Evolutionary conservation across 805 yeast species (phyloP).

Genomic region (Dipodascus albidus): DNA sequence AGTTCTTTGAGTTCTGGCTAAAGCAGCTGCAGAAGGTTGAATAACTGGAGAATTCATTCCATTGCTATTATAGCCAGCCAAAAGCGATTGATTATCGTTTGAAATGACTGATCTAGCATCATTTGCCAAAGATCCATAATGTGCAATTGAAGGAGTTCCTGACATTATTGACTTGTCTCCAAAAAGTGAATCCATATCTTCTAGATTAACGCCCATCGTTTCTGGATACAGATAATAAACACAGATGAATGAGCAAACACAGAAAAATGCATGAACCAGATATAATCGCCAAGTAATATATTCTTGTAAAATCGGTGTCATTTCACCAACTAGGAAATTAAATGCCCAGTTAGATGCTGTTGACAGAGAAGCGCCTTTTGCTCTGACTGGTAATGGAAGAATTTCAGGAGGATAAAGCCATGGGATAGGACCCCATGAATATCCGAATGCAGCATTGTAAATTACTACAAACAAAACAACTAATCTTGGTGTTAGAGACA

Average conservation of each 20-base stretch:
- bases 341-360: conserved; percentile 92
- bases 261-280: conserved; percentile 68
- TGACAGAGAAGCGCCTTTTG: conserved; percentile 82
- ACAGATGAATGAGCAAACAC: conserved; percentile 59
- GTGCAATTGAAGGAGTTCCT: conserved; percentile 10
- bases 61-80: conserved; percentile 7
- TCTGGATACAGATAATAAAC: conserved; percentile 76
- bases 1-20: conserved; percentile 13
- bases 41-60: conserved; percentile 9
- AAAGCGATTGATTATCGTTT: conserved; percentile 7
- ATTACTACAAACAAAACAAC: conserved; percentile 71
- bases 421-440: conserved; percentile 91
- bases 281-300: conserved; percentile 69
- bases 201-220: conserved; percentile 78
- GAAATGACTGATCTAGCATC: conserved; percentile 15
- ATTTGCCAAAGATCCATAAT: conserved; percentile 14
- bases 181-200: conserved; percentile 85
- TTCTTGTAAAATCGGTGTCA: conserved; percentile 79
- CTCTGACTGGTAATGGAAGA: conserved; percentile 71
- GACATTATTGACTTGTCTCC: conserved; percentile 41
- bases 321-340: conserved; percentile 84
- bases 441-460: conserved; percentile 74
- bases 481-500: conserved; percentile 46
- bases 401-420: conserved; percentile 85
- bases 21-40: conserved; percentile 21